Conservation (phyloP, 1,139 yeast genomes). For the Sugiyamaella xylanicola region DNA sequence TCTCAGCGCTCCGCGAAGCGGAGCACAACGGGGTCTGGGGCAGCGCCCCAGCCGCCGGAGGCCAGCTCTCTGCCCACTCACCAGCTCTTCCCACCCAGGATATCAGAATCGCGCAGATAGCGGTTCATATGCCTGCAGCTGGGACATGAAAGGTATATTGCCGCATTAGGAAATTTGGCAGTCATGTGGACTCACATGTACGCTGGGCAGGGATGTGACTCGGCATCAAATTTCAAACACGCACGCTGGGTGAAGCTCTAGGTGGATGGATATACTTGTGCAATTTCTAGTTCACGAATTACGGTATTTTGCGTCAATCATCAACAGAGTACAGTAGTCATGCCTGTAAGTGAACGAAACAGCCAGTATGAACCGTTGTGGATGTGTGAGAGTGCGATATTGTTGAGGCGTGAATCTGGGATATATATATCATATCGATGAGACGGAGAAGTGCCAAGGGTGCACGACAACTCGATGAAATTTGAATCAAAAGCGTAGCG, state of each 20-base stretch:
- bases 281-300: slow-evolving; percentile 16
- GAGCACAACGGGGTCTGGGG: not conserved
- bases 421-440: too few relatives aligned
- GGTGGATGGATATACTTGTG: not conserved
- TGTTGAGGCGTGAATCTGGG: too few relatives aligned
- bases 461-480: too few relatives aligned
- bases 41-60: not conserved
- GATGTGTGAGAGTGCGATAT: not conserved
- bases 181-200: not conserved
- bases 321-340: slow-evolving; percentile 18
- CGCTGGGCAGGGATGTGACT: not conserved
- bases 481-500: too few relatives aligned
- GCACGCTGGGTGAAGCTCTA: not conserved
- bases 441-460: too few relatives aligned
- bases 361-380: not conserved
- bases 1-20: too few relatives aligned
- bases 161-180: not conserved
- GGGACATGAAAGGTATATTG: too few relatives aligned
- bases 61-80: too few relatives aligned
- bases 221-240: not conserved
- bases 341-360: slow-evolving; percentile 17
- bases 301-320: slow-evolving; percentile 20
- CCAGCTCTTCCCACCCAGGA: too few relatives aligned
- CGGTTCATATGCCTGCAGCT: too few relatives aligned
- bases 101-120: too few relatives aligned